A percentile compares a stretch with the other conserved stretches of the same genome.
Evolutionary conservation across 345 rosid species (phyloP).

Genomic region (Balakata baccata): DNA sequence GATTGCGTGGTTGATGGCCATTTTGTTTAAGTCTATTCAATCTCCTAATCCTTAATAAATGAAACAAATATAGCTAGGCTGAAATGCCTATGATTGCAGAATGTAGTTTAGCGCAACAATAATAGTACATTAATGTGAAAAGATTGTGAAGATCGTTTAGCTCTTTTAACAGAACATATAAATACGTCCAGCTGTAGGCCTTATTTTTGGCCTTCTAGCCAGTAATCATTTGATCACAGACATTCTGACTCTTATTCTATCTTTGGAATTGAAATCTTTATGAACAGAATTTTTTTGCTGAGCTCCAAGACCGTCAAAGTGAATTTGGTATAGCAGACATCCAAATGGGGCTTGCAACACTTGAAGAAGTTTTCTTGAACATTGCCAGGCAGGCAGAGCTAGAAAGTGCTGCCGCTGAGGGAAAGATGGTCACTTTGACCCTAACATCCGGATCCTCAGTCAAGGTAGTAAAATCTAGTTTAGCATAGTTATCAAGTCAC

Average conservation of each 20-base stretch:
- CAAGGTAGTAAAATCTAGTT: constrained; percentile 38
- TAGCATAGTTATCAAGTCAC: not conserved
- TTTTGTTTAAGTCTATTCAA: too few species aligned
- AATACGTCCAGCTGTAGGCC: not conserved
- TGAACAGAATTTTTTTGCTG: constrained; percentile 55
- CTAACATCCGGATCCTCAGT: constrained; percentile 62
- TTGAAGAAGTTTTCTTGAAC: constrained; percentile 92
- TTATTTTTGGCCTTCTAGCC: not conserved
- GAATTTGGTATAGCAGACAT: constrained; percentile 75
- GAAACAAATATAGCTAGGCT: not conserved
- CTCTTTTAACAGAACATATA: too few species aligned
- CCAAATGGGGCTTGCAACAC: constrained; percentile 89
- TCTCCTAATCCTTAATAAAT: not conserved
- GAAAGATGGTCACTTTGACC: constrained; percentile 56
- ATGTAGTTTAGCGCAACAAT: not conserved
- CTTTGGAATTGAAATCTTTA: constrained; percentile 9
- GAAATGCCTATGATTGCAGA: not conserved
- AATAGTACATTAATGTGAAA: too few species aligned
- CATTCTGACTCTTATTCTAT: not conserved
- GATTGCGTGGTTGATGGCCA: not conserved
- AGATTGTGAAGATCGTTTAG: too few species aligned
- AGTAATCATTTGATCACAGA: not conserved
- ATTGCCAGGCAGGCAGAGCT: constrained; percentile 93
- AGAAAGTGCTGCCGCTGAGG: constrained; percentile 81
- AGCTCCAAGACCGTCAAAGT: constrained; percentile 60